These are phyloP conservation scores for Aspergillus incahuasiensis DNA, from an alignment of 495 filamentous ascomycete species.

Conservation along the genomic window DNA sequence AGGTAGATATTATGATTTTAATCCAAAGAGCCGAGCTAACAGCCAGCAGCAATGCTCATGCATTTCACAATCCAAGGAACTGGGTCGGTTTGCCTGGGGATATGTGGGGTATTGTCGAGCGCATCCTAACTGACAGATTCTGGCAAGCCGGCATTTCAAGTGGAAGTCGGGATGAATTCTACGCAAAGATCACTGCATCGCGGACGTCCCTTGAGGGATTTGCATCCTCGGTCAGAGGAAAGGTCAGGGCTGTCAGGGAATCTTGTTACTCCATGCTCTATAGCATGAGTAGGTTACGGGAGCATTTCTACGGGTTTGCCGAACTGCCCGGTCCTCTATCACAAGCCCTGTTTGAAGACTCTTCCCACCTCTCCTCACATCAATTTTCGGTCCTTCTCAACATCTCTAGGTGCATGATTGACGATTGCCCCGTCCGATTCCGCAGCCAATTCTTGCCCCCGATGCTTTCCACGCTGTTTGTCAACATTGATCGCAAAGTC, in stretches of 20 bases:
- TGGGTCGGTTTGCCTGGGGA: constrained; percentile 78
- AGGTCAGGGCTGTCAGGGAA: constrained; percentile 84
- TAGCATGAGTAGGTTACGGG: constrained; percentile 82
- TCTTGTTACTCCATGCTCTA: constrained; percentile 89
- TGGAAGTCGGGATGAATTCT: constrained; percentile 94
- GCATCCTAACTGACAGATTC: constrained; percentile 90
- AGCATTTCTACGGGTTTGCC: constrained; percentile 81
- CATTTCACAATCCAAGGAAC: constrained; percentile 83
- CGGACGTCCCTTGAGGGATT: constrained; percentile 88
- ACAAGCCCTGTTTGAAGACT: constrained; percentile 77
- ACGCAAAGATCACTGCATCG: constrained; percentile 81
- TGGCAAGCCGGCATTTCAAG: constrained; percentile 98
- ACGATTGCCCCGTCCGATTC: constrained; percentile 78
- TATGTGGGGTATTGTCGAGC: constrained; percentile 69
- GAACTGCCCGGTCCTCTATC: constrained; percentile 83
- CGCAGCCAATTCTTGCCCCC: constrained; percentile 81
- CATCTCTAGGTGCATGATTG: constrained; percentile 78
- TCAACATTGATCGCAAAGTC: constrained; percentile 81
- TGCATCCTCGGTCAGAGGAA: constrained; percentile 84
- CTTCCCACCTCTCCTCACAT: constrained; percentile 80
- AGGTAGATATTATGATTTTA: constrained; percentile 45
- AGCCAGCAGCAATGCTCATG: constrained; percentile 69
- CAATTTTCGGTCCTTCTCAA: constrained; percentile 89
- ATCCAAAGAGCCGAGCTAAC: constrained; percentile 7
- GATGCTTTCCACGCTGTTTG: constrained; percentile 74